Base-by-base conservation (phyloP, 2,329 filamentous ascomycete genomes). In the Hansfordia pulvinata region DNA sequence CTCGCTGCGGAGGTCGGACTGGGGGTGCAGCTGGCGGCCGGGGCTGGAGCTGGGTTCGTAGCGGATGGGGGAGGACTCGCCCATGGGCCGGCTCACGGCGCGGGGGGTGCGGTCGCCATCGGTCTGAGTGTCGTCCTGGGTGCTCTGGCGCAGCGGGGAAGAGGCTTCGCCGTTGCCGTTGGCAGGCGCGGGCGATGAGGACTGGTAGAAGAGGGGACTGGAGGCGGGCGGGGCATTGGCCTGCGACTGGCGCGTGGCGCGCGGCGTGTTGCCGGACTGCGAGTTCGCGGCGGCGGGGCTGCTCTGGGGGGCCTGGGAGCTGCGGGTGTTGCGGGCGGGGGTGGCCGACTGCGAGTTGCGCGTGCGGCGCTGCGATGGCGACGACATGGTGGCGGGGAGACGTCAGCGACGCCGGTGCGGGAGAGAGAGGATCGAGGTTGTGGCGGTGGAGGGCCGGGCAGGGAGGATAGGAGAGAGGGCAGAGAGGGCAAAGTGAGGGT, bases 31-130 rank as follows among this genome's bases (percentile, higher is more conserved):
- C 35, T 59, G 62, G 44, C 71, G 72, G n/a, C 72, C 75, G 15
- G 84, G 83, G 46, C 82, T 93, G 19, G 88, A 93, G 52, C 84
- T 93, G 19, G 84, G 75, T 30, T 83, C 82, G 49, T 94, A 96
- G 49, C 76, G 74, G 39, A 96, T 83, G 2, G 88, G 88, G 1
- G 88, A 96, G 0, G 88, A 96, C 44, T 86, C 88, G 58, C 76
- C 72, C 37, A 72, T 57, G 21, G 62, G 57, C 25, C 59, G 58
- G 14, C 56, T 63, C 35, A 67, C 75, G 6, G 79, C 78, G 47
- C 76, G 65, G 6, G 81, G 81, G 20, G 81, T 86, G 33, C 74
- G 64, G 38, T 80, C 73, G 27, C 69, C 74, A 46, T 71, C 67
- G 39, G 57, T 62, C 43, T 38, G 39, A 13, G 34, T 56, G 31